A percentile compares a stretch with the other conserved stretches of the same genome.
These are phyloP conservation scores for Globisporangium takayamanum DNA, from an alignment of 352 stramenopile genomes.

Conservation along the genomic window DNA sequence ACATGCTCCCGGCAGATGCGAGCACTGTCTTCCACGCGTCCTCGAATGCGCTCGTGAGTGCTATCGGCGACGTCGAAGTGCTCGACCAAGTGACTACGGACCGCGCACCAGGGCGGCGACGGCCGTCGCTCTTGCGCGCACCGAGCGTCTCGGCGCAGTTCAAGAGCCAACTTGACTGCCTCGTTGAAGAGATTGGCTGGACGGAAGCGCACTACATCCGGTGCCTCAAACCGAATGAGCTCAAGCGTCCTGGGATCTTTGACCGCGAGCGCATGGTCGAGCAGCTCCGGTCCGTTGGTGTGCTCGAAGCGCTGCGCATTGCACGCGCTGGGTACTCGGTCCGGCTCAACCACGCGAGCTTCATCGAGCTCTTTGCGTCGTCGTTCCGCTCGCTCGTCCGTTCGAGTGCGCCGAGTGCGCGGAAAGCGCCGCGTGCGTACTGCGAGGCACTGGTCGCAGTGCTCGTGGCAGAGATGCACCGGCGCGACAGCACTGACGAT, in stretches of 20 bases:
- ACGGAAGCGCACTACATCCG: conserved; percentile 98
- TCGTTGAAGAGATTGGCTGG: conserved; percentile 92
- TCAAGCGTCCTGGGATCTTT: conserved; percentile 58
- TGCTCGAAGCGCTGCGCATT: conserved; percentile 95
- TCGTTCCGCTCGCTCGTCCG: conserved; percentile 43
- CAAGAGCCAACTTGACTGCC: conserved; percentile 88
- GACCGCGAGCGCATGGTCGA: conserved; percentile 90
- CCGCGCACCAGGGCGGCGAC: conserved; percentile 20
- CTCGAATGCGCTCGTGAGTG: conserved; percentile 56
- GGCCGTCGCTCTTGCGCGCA: conserved; percentile 49
- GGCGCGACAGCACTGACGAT: conserved; percentile 1
- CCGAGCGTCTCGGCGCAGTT: conserved; percentile 90
- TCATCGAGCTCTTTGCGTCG: conserved; percentile 72
- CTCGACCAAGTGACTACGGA: conserved; percentile 22
- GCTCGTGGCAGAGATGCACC: conserved; percentile 7
- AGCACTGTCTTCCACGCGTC: conserved; percentile 45
- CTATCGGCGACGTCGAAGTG: conserved; percentile 48
- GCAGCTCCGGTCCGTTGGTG: conserved; percentile 95
- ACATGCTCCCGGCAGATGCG: conserved; percentile 63
- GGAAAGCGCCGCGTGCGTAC: conserved; percentile 26
- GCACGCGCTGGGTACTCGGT: conserved; percentile 94
- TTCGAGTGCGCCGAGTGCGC: conserved; percentile 6
- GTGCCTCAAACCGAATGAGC: conserved; percentile 98
- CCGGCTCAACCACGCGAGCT: conserved; percentile 90
- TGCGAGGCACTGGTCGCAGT: conserved; percentile 3